Base-by-base conservation (phyloP, 1,284 basidiomycete species). In the Cystobasidium sp. region DNA sequence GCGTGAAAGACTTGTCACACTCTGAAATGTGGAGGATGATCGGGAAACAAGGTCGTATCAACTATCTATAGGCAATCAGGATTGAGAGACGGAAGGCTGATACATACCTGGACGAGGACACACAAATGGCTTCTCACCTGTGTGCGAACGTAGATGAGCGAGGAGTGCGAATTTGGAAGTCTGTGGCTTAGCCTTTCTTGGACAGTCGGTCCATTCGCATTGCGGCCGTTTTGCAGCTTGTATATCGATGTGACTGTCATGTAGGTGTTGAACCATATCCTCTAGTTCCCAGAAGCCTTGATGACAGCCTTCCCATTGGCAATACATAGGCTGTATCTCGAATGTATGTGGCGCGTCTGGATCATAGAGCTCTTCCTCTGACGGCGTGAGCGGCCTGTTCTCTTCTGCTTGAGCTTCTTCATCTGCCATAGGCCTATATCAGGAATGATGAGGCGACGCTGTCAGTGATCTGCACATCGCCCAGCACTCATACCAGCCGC, bases 1-100 rank as follows among this genome's bases (percentile, higher is more conserved):
- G 90, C 5, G 93, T 94, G 81, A 95, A 95, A 0, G 91, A 91
- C 81, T 93, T 94, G 84, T 95, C 93, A 80, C 93, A 95, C 83
- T 94, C 93, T 91, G 79, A 4, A 37, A 2, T 18, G 55, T 37
- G 31, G 24, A 22, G 55, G 18, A 22, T 14, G 55, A 43, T n/a
- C 9, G 8, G 37, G 6, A 37, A 10, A 16, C 46, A 41, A 37
- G 46, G 58, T 39, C 39, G 49, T 22, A 22, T 8, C 16, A 24
- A 9, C 20, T 0, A n/a, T n/a, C 51, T 47, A 16, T 55, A 2
- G n/a, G 1, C 16, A 58, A 2, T 39, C 3, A 9, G 3, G 16
- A n/a, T 37, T 16, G 7, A 73, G n/a, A n/a, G 8, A 37, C 44
- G 52, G 10, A 55, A 49, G n/a, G 31, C 22, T n/a, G 44, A 1